Base-by-base conservation (phyloP, 129 eudicot genomes). In the Tagetes erecta region DNA sequence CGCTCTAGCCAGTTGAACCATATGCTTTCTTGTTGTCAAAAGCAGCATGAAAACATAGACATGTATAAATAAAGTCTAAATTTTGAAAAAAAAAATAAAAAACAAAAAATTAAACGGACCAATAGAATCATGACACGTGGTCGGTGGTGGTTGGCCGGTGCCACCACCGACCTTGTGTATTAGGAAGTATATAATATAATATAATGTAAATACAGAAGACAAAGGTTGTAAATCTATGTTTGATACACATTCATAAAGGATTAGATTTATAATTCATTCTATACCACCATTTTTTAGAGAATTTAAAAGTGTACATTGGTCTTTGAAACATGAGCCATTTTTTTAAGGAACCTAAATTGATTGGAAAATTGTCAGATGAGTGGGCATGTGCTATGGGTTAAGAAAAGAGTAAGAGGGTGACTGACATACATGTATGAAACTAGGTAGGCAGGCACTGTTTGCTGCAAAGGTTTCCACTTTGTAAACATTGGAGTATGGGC, bases 341-440 rank as follows among this genome's bases (percentile, higher is more conserved):
- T 37, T 45, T n/a, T 51, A 30, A 6, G 37, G 27, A 56, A 30
- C 27, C 30, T 56, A 47, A 73, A 37, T 63, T 68, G 64, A 74
- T 75, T 76, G 56, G 10, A 65, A 51, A 60, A 11, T 67, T 80
- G 80, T 74, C 84, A 80, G 80, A 69, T 69, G 56, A 60, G 68
- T 78, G 72, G 63, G 77, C 83, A 79, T 72, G 83, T 79, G 78
- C 80, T 44, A 39, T 72, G 73, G 78, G 40, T 49, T 64, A 64
- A 72, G 57, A 64, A 67, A 50, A 76, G 67, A 76, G 55, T 20
- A 20, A 20, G 27, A 20, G 27, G 27, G 27, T 20, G 27, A 20
- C 27, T 20, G 27, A 20, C 27, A 20, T 20, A 20, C 27, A 20
- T 78, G 71, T 58, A 14, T 45, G 76, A 74, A 73, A 66, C 55